Base-by-base conservation (phyloP, 2,329 filamentous ascomycete genomes). In the Byssoonygena ceratinophila region DNA sequence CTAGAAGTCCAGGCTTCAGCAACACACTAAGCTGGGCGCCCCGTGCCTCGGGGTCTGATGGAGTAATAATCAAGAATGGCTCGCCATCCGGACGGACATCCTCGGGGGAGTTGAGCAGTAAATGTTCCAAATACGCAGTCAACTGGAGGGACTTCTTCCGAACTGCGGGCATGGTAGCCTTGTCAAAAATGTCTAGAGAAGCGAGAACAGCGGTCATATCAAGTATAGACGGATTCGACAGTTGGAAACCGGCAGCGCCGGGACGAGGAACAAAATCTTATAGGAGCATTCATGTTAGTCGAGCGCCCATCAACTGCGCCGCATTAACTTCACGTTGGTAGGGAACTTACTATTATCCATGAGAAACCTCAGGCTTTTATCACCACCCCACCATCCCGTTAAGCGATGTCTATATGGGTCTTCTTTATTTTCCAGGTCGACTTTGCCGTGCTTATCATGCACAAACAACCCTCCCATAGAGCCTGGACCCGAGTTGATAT, bases 331-430 rank as follows among this genome's bases (percentile, higher is more conserved):
- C 11, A 34, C 16, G 16, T 32, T 41, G n/a, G n/a, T n/a, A 61
- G 20, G 41, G 23, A 44, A 56, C 62, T 56, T 64, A 66, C 70
- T 73, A 68, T 88, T 91, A 53, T 83, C 81, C 89, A 95, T 95
- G 59, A 80, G 76, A 72, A 95, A 94, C 12, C 89, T 77, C 31
- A 80, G 81, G 46, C 72, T 69, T 68, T 88, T 88, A 69, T 89
- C 84, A 50, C 81, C 83, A 48, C 89, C 89, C 79, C 91, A 95
- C 89, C 89, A 95, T 22, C 89, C 90, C 31, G 80, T 76, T 1
- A 95, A 73, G 3, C 89, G 78, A 4, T 80, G 82, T 14, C 76
- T 75, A 63, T 82, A 90, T 0, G 72, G 63, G 9, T 68, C 63
- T 14, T 67, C 65, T n/a, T 71, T 68, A 1, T 65, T 64, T 6